Evolutionary conservation across 169 alveolate species (phyloP).

Genomic region (Theileria luwenshuni): DNA sequence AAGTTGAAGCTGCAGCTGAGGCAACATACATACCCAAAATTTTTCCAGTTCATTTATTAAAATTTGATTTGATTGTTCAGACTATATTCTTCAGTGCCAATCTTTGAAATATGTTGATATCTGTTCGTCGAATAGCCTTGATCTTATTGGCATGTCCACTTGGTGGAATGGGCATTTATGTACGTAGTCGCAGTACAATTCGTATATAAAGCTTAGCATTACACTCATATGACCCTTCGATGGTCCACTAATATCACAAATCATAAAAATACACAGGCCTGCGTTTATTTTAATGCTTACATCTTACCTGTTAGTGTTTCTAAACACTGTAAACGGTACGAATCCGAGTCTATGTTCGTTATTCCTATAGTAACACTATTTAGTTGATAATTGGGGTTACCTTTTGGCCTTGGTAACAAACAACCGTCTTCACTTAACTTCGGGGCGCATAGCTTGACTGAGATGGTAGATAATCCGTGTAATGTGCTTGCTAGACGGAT

Average conservation of each 20-base stretch:
- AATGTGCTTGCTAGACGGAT: slow-evolving; percentile 92
- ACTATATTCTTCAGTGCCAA: background rate
- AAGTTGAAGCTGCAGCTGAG: slow-evolving; percentile 60
- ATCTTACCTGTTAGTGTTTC: slow-evolving; percentile 89
- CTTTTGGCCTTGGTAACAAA: slow-evolving; percentile 54
- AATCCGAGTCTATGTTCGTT: slow-evolving; percentile 82
- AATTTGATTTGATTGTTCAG: background rate
- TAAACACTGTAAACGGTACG: slow-evolving; percentile 86
- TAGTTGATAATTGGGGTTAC: slow-evolving; percentile 47
- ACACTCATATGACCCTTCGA: slow-evolving; percentile 65
- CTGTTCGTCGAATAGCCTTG: slow-evolving; percentile 58
- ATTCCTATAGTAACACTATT: slow-evolving; percentile 82
- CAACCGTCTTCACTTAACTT: slow-evolving; percentile 15
- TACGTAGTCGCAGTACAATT: slow-evolving; percentile 88
- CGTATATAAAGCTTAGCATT: slow-evolving; percentile 84
- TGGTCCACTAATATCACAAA: slow-evolving; percentile 62
- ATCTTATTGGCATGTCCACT: slow-evolving; percentile 90
- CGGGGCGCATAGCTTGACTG: slow-evolving; percentile 84
- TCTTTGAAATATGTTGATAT: slow-evolving; percentile 44
- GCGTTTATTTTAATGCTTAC: background rate
- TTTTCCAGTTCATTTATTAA: slow-evolving; percentile 52
- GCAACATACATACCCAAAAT: slow-evolving; percentile 53
- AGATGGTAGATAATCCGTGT: slow-evolving; percentile 91
- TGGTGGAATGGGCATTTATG: slow-evolving; percentile 92
- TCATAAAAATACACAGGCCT: slow-evolving; percentile 55